Base-by-base conservation (phyloP, 2,329 filamentous ascomycete species). In the Chaetomium olivaceum region DNA sequence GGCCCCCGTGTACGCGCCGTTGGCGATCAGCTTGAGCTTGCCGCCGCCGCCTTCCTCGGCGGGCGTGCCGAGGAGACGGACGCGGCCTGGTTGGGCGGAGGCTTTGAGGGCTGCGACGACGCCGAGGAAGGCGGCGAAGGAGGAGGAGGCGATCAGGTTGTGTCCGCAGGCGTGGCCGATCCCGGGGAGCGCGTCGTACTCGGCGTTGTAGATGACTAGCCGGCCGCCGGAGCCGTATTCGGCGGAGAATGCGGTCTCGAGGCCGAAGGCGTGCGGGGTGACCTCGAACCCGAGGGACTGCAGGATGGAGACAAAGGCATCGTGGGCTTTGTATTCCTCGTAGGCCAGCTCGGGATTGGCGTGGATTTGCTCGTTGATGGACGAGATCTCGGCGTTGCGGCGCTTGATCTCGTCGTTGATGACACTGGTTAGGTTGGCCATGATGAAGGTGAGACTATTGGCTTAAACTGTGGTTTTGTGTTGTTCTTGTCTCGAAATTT, bases 201-300 rank as follows among this genome's bases (percentile, higher is more conserved):
- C 81, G 62, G 78, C 79, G 67, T 80, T 81, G 65, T 78, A 77
- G 27, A 78, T 73, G 31, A 82, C 71, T 0, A 80, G 75, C 0
- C 77, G 76, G 4, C 80, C 80, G 5, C 79, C 80, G 0, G 73
- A 71, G 31, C 82, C 82, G 56, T 75, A 74, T 16, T 79, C 75
- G 12, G 78, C 81, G 57, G 81, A 79, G 68, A 87, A 87, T 1
- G 83, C 78, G 0, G 85, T 87, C 9, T 78, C 75, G 0, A 87
- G 69, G 2, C 81, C 83, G 69, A 83, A 84, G 0, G 83, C 80
- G 61, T 83, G 79, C 0, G 79, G 78, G 4, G 76, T 81, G 7
- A 85, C 81, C 0, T 71, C 65, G 69, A 82, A 83, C 0, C 81
- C 83, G 3, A 80, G 77, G 1, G 72, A 67, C 50, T 80, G 76